Conservation (phyloP, 768 basidiomycete species). For the Russula sp. region DNA sequence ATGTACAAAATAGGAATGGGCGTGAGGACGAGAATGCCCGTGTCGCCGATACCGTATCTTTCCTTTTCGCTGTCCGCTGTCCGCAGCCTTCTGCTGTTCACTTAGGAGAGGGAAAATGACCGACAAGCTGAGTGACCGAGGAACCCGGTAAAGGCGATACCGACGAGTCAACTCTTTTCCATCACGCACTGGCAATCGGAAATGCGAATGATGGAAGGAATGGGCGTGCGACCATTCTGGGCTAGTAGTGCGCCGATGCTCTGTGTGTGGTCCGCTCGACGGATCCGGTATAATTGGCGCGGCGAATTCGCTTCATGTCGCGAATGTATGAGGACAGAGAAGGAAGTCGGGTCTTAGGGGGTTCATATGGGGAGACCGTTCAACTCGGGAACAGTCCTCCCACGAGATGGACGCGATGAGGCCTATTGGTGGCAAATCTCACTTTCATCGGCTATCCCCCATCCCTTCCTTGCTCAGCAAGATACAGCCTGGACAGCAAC, state of each 20-base stretch:
- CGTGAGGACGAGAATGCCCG: neutral
- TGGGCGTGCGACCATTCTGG: slow-evolving; percentile 1
- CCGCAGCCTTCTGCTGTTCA: neutral
- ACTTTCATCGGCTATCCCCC: neutral
- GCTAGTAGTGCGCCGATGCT: slow-evolving; percentile 8
- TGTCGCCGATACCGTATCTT: too few species aligned
- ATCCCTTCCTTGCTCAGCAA: neutral
- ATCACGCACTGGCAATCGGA: neutral
- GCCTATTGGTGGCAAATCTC: neutral
- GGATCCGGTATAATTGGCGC: slow-evolving; percentile 15
- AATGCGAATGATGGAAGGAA: neutral
- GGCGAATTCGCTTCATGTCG: neutral
- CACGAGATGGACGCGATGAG: neutral
- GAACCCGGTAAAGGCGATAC: neutral
- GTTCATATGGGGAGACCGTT: neutral
- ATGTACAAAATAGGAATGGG: neutral
- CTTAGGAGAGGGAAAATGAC: neutral
- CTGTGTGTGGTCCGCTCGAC: neutral
- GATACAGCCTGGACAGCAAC: neutral
- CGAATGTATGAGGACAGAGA: neutral
- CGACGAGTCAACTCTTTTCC: neutral
- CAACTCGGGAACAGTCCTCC: neutral
- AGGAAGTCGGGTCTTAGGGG: slow-evolving; percentile 5
- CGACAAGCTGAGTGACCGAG: neutral
- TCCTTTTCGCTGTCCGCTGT: neutral